Percentiles rank a stretch among this genome's conserved stretches.
Evolutionary conservation across 805 yeast species (phyloP).

Genomic region (Saccharomycopsis sp.): DNA sequence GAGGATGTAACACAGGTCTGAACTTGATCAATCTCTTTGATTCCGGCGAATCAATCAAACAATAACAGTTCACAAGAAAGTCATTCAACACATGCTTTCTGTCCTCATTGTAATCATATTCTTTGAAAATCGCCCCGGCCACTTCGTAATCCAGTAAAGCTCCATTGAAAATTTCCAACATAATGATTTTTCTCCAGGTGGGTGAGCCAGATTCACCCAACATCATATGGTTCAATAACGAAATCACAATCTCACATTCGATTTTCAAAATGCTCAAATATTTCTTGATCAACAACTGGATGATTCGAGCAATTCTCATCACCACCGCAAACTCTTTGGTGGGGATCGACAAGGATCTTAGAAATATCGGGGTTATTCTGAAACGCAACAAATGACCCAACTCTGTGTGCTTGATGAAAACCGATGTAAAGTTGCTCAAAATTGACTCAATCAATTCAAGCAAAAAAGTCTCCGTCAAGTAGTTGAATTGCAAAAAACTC

Average conservation of each 20-base stretch:
- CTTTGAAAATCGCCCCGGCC: slow-evolving; percentile 43
- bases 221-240: slow-evolving; percentile 66
- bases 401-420: slow-evolving; percentile 54
- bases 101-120: slow-evolving; percentile 50
- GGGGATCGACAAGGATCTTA: slow-evolving; percentile 52
- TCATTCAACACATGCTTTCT: slow-evolving; percentile 55
- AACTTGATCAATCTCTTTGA: slow-evolving; percentile 29
- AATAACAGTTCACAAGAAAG: slow-evolving; percentile 36
- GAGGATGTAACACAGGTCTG: slow-evolving; percentile 28
- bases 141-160: slow-evolving; percentile 48
- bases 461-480: slow-evolving; percentile 55
- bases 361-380: slow-evolving; percentile 64
- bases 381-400: slow-evolving; percentile 57
- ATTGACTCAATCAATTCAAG: slow-evolving; percentile 80
- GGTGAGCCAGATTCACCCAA: slow-evolving; percentile 46
- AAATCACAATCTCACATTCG: slow-evolving; percentile 75
- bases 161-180: slow-evolving; percentile 62
- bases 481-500: slow-evolving; percentile 40
- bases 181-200: slow-evolving; percentile 64
- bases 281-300: slow-evolving; percentile 51
- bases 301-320: slow-evolving; percentile 67
- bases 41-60: slow-evolving; percentile 28
- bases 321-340: slow-evolving; percentile 56
- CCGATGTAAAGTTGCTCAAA: slow-evolving; percentile 47
- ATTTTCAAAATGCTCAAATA: slow-evolving; percentile 55